These are phyloP conservation scores for Melastoma malabathricum DNA, from an alignment of 345 rosid genomes.

Conservation along the genomic window DNA sequence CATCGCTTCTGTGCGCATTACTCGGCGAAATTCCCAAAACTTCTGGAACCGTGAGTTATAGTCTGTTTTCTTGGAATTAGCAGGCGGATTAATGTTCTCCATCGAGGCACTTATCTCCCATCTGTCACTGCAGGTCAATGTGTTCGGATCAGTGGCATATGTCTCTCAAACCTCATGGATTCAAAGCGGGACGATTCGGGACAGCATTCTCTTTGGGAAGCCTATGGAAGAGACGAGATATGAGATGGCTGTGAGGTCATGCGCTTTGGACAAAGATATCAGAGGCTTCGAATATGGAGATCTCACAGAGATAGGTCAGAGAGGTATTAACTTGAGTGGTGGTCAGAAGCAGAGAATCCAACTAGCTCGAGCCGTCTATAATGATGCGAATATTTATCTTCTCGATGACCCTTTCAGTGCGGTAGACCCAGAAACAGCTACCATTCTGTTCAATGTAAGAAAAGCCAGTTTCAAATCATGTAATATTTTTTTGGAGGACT, in stretches of 20 bases:
- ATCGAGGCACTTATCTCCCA: no score
- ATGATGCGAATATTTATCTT: slow-evolving; percentile 50
- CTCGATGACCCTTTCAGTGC: slow-evolving; percentile 86
- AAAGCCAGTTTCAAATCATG: neutral
- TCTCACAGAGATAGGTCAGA: slow-evolving; percentile 58
- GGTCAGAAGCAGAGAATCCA: slow-evolving; percentile 83
- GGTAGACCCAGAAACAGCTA: slow-evolving; percentile 66
- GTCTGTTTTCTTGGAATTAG: no score
- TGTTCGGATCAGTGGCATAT: slow-evolving; percentile 53
- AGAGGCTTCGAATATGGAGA: slow-evolving; percentile 35
- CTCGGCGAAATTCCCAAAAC: slow-evolving; percentile 56
- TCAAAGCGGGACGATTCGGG: slow-evolving; percentile 59
- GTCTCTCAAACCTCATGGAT: slow-evolving; percentile 79
- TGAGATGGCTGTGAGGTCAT: slow-evolving; percentile 38
- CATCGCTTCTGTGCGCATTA: slow-evolving; percentile 48
- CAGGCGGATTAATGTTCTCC: no score
- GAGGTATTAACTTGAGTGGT: slow-evolving; percentile 74
- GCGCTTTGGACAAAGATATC: slow-evolving; percentile 50
- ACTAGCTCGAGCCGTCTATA: slow-evolving; percentile 61
- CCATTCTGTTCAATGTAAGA: slow-evolving; percentile 43
- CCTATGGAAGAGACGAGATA: slow-evolving; percentile 32
- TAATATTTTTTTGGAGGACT: neutral
- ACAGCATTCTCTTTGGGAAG: slow-evolving; percentile 45
- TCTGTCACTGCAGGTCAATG: slow-evolving; percentile 24
- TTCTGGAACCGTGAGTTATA: slow-evolving; percentile 26